Percentiles rank a stretch among this genome's conserved stretches.
Evolutionary conservation across 2,329 filamentous ascomycete genomes (phyloP).

Genomic region (Penicillium aurantiogriseum): DNA sequence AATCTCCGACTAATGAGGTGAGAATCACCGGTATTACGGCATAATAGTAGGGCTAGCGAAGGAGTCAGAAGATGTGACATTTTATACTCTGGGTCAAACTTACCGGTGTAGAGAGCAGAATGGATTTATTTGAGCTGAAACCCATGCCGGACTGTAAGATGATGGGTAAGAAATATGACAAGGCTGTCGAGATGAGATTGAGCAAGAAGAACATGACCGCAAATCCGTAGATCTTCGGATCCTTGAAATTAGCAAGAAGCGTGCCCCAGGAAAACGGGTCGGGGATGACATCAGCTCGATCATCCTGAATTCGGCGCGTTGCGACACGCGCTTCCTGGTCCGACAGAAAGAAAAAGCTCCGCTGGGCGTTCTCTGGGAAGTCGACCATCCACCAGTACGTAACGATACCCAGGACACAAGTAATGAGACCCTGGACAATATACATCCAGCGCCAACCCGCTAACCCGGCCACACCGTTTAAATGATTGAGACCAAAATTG

Average conservation of each 20-base stretch:
- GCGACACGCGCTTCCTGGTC: constrained; percentile 57
- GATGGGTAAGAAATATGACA: constrained; percentile 67
- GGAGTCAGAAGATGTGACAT: not conserved
- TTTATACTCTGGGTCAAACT: constrained; percentile 7
- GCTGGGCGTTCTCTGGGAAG: constrained; percentile 62
- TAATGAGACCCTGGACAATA: constrained; percentile 63
- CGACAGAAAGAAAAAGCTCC: constrained; percentile 58
- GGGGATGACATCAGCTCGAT: constrained; percentile 59
- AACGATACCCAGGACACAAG: constrained; percentile 56
- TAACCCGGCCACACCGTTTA: constrained; percentile 56
- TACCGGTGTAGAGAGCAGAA: constrained; percentile 61
- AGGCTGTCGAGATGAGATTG: constrained; percentile 64
- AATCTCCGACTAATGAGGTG: constrained; percentile 63
- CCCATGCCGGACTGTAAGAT: constrained; percentile 56
- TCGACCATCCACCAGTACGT: constrained; percentile 72
- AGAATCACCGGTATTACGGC: constrained; percentile 63
- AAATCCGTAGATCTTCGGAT: constrained; percentile 65
- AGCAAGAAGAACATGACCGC: constrained; percentile 62
- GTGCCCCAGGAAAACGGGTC: constrained; percentile 58
- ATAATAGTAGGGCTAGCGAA: constrained; percentile 60
- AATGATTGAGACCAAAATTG: constrained; percentile 66
- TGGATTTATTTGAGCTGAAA: constrained; percentile 53
- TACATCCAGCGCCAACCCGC: constrained; percentile 70
- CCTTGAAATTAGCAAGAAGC: constrained; percentile 56
- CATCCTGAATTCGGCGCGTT: constrained; percentile 57